Conservation (phyloP, 2,329 filamentous ascomycete genomes). For the Colletotrichum endophyticum region DNA sequence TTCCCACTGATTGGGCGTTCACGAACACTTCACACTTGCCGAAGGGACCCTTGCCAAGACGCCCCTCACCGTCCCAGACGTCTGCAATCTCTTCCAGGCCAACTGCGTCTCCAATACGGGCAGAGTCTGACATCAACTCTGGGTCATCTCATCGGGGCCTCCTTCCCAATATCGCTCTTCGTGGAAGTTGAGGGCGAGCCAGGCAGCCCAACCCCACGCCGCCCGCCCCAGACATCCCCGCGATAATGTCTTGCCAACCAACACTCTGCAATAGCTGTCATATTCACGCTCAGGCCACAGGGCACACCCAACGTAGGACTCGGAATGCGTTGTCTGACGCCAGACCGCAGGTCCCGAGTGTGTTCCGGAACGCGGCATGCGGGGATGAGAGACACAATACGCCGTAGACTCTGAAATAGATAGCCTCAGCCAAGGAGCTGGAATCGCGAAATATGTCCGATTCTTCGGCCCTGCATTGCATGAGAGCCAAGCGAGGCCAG, state of each 20-base stretch:
- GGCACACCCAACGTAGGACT: neutral
- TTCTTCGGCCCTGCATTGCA: neutral
- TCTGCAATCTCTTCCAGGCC: neutral
- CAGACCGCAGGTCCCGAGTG: neutral
- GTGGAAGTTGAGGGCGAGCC: neutral
- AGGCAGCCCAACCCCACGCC: neutral
- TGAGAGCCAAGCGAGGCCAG: neutral
- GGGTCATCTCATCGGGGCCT: neutral
- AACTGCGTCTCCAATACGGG: neutral
- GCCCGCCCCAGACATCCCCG: neutral
- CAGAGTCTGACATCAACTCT: conserved; percentile 1
- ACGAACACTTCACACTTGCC: neutral
- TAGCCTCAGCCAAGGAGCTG: neutral
- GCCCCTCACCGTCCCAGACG: neutral
- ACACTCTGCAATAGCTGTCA: neutral
- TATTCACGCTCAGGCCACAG: neutral
- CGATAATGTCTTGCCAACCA: neutral
- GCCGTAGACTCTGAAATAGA: neutral
- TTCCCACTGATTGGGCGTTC: conserved; percentile 2
- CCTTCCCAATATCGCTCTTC: neutral
- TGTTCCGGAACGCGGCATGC: neutral
- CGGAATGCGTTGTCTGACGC: neutral
- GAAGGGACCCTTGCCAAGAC: neutral
- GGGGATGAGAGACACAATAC: neutral
- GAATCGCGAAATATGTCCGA: conserved; percentile 17